A percentile compares a stretch with the other conserved stretches of the same genome.
Evolutionary conservation across 2,329 filamentous ascomycete species (phyloP).

Genomic region (Colletotrichum cordylinicola): DNA sequence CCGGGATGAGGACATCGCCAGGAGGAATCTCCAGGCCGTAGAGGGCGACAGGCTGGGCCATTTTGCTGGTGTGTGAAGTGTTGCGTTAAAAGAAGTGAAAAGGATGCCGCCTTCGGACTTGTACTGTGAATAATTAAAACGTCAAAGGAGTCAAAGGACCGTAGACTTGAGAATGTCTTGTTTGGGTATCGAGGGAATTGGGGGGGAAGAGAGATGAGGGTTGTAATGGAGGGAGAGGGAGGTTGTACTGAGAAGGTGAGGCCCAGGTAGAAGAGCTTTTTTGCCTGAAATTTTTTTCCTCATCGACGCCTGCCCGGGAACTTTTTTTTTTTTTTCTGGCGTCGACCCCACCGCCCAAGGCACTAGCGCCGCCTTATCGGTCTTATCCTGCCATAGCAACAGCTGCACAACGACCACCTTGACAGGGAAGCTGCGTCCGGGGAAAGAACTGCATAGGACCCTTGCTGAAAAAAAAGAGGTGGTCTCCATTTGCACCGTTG

Average conservation of each 20-base stretch:
- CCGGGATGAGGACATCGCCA: slow-evolving; percentile 82
- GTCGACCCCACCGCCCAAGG: slow-evolving; percentile 15
- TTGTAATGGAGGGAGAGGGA: slow-evolving; percentile 12
- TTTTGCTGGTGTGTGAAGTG: slow-evolving; percentile 35
- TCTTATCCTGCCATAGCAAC: slow-evolving; percentile 22
- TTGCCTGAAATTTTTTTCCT: slow-evolving; percentile 25
- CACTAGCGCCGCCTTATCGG: slow-evolving; percentile 22
- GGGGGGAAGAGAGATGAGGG: slow-evolving; percentile 12
- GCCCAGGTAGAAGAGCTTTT: slow-evolving; percentile 14
- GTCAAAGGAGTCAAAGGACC: slow-evolving; percentile 20
- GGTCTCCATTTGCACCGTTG: neutral
- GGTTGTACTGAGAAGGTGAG: slow-evolving; percentile 11
- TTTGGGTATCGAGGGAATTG: neutral
- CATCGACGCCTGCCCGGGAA: slow-evolving; percentile 6
- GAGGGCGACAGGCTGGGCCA: slow-evolving; percentile 75
- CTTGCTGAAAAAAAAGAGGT: neutral
- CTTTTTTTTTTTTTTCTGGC: slow-evolving; percentile 15
- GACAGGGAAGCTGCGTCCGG: slow-evolving; percentile 18
- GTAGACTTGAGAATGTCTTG: neutral
- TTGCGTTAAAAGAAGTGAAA: neutral
- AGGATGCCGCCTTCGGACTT: slow-evolving; percentile 8
- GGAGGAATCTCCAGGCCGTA: slow-evolving; percentile 92
- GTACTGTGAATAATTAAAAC: slow-evolving; percentile 6
- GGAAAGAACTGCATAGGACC: slow-evolving; percentile 20
- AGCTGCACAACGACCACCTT: slow-evolving; percentile 8